Evolutionary conservation across 495 filamentous ascomycete genomes (phyloP), one percentile per base, ranked within the genome.

Genomic region (Neurospora sp.): DNA sequence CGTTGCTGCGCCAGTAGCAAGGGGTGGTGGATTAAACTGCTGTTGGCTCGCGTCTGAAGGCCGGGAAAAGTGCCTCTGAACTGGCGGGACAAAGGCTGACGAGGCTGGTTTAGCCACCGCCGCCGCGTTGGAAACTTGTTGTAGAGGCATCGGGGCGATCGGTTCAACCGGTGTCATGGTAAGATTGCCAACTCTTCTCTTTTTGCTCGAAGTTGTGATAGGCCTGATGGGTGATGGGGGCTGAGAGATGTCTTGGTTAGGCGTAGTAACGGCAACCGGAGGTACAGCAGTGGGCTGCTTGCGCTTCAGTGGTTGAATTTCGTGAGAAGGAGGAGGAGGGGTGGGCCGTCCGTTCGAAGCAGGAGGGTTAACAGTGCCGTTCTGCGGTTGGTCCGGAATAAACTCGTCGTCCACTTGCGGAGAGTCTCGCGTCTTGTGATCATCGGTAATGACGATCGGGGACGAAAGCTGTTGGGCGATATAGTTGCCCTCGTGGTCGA

Each of bases 401-500:
- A 65, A 65, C 53, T 65, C 53, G 27, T 65, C 53, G 53, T 65
- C 53, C 27, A 65, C 53, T 65, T 65, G 53, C 12, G 31, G 22
- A 65, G 22, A 31, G 27, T 65, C 53, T 35, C 53, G 90, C 3
- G 93, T 94, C 80, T 98, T 98, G 82, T 98, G 95, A 78, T 98
- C 94, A 80, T 98, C 95, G 1, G 95, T 98, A 76, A 98, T 97
- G 86, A 97, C 91, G 71, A 97, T 96, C 1, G 93, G 90, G 41
- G 89, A 87, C 6, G 93, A 94, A 37, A 97, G 90, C n/a, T 88
- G 87, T 77, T 98, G 95, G 22, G 94, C 91, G 69, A 97, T 81
- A 27, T 96, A 81, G 53, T 89, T 89, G 77, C 88, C 90, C 70
- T 86, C 77, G 74, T 90, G 87, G 82, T 97, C 92, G 77, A 94